A percentile compares a stretch with the other conserved stretches of the same genome.
These are phyloP conservation scores for Taxillus chinensis DNA, from an alignment of 164 flowering plant species.

Conservation along the genomic window DNA sequence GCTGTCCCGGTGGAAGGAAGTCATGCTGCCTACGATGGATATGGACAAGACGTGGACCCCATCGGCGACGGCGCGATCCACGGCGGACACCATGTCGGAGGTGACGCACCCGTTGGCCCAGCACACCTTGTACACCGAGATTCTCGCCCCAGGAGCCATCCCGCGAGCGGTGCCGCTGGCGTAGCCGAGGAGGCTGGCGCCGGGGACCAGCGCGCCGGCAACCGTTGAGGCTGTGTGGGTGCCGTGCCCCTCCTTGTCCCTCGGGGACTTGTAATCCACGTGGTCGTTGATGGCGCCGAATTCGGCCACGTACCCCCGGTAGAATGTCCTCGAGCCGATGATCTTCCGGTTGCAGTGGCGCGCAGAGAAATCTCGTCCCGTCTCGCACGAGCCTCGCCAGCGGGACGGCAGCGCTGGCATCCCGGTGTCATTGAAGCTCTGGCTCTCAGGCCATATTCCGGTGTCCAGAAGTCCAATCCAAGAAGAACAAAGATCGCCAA, in stretches of 20 bases:
- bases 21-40: slow-evolving; percentile 67
- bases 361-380: slow-evolving; percentile 28
- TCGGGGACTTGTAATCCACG: slow-evolving; percentile 58
- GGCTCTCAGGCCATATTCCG: slow-evolving; percentile 68
- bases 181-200: slow-evolving; percentile 66
- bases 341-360: slow-evolving; percentile 59
- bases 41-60: slow-evolving; percentile 79
- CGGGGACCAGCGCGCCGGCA: slow-evolving; percentile 59
- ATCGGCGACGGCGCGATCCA: slow-evolving; percentile 76
- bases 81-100: slow-evolving; percentile 74
- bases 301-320: slow-evolving; percentile 63
- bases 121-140: slow-evolving; percentile 80
- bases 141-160: slow-evolving; percentile 65
- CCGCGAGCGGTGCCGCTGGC: slow-evolving; percentile 73
- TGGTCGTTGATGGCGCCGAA: slow-evolving; percentile 48
- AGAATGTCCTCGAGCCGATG: slow-evolving; percentile 68
- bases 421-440: slow-evolving; percentile 47
- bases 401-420: slow-evolving; percentile 34
- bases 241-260: slow-evolving; percentile 93
- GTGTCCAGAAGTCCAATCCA: slow-evolving; percentile 74
- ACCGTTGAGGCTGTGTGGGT: slow-evolving; percentile 86
- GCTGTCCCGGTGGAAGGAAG: slow-evolving; percentile 52
- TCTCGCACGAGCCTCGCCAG: slow-evolving; percentile 56
- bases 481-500: too few relatives aligned
- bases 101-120: slow-evolving; percentile 79